Base-by-base conservation (phyloP, 306 rosid genomes). In the Coriaria nepalensis region DNA sequence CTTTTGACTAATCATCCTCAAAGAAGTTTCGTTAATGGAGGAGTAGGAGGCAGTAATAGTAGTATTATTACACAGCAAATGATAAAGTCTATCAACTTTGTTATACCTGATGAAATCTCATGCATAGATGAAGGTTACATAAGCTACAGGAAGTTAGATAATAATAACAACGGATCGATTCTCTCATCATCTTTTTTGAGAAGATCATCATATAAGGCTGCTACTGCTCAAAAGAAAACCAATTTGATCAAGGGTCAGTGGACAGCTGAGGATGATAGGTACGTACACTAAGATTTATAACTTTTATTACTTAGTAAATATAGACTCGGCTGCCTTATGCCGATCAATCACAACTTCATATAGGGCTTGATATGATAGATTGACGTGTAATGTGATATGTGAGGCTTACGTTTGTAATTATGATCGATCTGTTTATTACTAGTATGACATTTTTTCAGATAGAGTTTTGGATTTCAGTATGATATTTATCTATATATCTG, bases 251-350 rank as follows among this genome's bases (percentile, higher is more conserved):
- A 90, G 71, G 98, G 98, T 0, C 98, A 85, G 35, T 90, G 98
- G 98, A 79, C 87, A 3, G 59, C 55, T 45, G 87, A 84, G 45
- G 98, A 84, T 77, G 95, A 90, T 69, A 77, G 95, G 95, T 90
- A 60, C n/a, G 20, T n/a, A n/a, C n/a, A n/a, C n/a, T n/a, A n/a
- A n/a, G n/a, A n/a, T n/a, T n/a, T n/a, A n/a, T n/a, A n/a, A n/a
- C n/a, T n/a, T n/a, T n/a, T n/a, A n/a, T n/a, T n/a, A n/a, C n/a
- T n/a, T n/a, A n/a, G n/a, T n/a, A n/a, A n/a, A n/a, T n/a, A n/a
- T n/a, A n/a, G n/a, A n/a, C n/a, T n/a, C n/a, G n/a, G n/a, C n/a
- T n/a, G n/a, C n/a, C n/a, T n/a, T n/a, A n/a, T n/a, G n/a, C n/a
- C n/a, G n/a, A n/a, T n/a, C n/a, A n/a, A n/a, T n/a, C n/a, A n/a